phyloP scores from a whole-genome alignment of 2,329 filamentous ascomycete genomes.

The Bipolaris cookei region DNA sequence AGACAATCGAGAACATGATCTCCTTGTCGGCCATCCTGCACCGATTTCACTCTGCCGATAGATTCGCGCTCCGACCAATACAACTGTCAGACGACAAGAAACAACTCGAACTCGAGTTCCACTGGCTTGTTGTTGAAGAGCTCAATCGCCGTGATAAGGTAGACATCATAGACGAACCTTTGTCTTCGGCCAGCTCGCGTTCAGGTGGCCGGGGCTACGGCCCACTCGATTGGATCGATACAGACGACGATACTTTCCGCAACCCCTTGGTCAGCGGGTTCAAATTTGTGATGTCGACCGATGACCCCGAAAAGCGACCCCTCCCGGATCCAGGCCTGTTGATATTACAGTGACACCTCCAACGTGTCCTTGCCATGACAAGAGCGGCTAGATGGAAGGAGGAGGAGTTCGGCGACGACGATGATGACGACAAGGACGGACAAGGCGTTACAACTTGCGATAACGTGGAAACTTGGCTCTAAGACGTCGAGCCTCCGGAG shows the following conservation, averaged over 20 bases:
- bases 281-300: slow-evolving; percentile 24
- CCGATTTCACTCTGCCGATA: slow-evolving; percentile 21
- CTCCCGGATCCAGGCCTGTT: slow-evolving; percentile 28
- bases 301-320: slow-evolving; percentile 19
- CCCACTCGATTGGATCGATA: background rate
- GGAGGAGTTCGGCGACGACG: slow-evolving; percentile 18
- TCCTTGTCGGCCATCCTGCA: slow-evolving; percentile 19
- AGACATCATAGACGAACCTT: slow-evolving; percentile 9
- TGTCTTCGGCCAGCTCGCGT: background rate
- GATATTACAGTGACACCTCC: slow-evolving; percentile 27
- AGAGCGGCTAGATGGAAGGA: slow-evolving; percentile 26
- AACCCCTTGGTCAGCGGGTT: slow-evolving; percentile 14
- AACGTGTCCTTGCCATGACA: slow-evolving; percentile 28
- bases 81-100: slow-evolving; percentile 26
- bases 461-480: slow-evolving; percentile 13
- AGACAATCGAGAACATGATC: slow-evolving; percentile 28
- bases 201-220: slow-evolving; percentile 1
- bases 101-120: slow-evolving; percentile 27
- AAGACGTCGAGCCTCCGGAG: slow-evolving; percentile 9
- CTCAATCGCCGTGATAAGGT: slow-evolving; percentile 12
- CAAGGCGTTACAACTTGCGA: background rate
- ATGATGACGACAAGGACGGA: slow-evolving; percentile 1
- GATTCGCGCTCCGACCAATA: slow-evolving; percentile 26
- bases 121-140: slow-evolving; percentile 22
- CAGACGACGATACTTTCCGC: background rate